Evolutionary conservation across 768 basidiomycete species (phyloP).

Genomic region (Phaeolepiota aurea): DNA sequence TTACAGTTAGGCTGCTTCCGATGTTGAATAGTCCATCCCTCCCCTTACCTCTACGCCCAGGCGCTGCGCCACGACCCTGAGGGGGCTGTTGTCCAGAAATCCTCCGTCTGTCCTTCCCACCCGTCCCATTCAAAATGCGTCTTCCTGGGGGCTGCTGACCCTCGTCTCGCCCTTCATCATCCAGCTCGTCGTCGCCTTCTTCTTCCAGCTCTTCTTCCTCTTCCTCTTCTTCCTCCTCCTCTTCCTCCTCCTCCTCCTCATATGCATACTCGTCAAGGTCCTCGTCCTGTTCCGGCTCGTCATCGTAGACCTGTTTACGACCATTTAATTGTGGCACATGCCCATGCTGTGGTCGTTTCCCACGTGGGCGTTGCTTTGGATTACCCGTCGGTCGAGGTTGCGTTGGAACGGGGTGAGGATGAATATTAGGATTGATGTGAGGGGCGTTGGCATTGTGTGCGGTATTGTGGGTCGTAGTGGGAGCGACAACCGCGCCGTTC

Average conservation of each 20-base stretch:
- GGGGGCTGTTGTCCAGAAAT: not conserved
- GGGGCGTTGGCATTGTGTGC: not conserved
- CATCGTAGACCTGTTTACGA: slow-evolving; percentile 21
- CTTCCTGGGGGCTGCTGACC: slow-evolving; percentile 26
- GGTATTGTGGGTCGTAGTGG: slow-evolving; percentile 10
- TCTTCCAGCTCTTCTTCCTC: slow-evolving; percentile 41
- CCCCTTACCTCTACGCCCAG: slow-evolving; percentile 21
- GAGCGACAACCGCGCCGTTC: slow-evolving; percentile 50
- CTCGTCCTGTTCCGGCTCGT: slow-evolving; percentile 52
- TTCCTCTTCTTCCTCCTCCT: slow-evolving; percentile 28
- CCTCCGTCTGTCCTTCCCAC: slow-evolving; percentile 18
- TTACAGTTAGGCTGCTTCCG: slow-evolving; percentile 76
- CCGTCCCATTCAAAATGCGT: slow-evolving; percentile 19
- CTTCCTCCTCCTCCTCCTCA: slow-evolving; percentile 55
- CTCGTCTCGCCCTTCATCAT: slow-evolving; percentile 49
- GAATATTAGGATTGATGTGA: no score
- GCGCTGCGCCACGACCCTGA: not conserved
- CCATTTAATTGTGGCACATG: slow-evolving; percentile 8
- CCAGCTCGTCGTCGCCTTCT: slow-evolving; percentile 43
- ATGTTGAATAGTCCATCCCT: slow-evolving; percentile 73
- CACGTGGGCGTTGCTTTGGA: slow-evolving; percentile 1
- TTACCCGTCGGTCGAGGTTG: slow-evolving; percentile 5
- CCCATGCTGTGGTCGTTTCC: slow-evolving; percentile 8
- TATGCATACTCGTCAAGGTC: slow-evolving; percentile 67
- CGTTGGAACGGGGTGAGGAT: slow-evolving; percentile 4